Evolutionary conservation across 139 green algal species (phyloP), one percentile per base, ranked within the genome.

Genomic region (Asterochloris sp.): DNA sequence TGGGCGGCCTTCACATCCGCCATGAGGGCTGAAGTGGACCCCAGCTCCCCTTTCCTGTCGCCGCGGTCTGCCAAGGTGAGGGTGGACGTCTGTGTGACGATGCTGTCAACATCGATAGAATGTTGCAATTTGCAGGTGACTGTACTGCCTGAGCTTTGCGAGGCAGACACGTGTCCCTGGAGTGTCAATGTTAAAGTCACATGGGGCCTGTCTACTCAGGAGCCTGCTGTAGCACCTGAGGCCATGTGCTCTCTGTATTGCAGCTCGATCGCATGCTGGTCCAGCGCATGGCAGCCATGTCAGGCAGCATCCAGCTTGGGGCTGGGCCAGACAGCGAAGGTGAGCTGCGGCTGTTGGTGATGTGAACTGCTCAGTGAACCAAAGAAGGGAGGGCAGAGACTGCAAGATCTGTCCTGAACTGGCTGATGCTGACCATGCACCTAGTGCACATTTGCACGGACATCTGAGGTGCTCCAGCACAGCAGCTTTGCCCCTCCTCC

Each of bases 1-100:
- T 89, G 86, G 86, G 69, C 78, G 29, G 74, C 78, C 13, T 89
- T 85, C 83, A 87, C 85, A 27, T 38, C 78, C 67, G 84, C 84
- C n/a, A 87, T 87, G 84, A 78, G 62, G 23, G 69, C 47, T 19
- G 80, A 84, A 13, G 74, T 87, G 28, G 75, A 87, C 74, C 86
- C 86, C 10, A 78, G 62, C 15, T 88, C 87, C 21, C 87, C 87
- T 10, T 90, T 85, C 73, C 19, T 87, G 66, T 86, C 84, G 8
- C 87, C 87, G 19, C 82, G 87, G 12, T 76, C 74, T 12, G 73
- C 63, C 62, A 82, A 82, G 78, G 78, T 82, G 54, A 28, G 62
- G 19, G 38, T 54, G 38, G 38, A 2, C 2, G 38, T 54, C 4
- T 73, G 66, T 8, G 23, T 64, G 14, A 21, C 15, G 17, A 26